Evolutionary conservation across 2,329 filamentous ascomycete genomes (phyloP).

Genomic region (Ophiostoma piceae): DNA sequence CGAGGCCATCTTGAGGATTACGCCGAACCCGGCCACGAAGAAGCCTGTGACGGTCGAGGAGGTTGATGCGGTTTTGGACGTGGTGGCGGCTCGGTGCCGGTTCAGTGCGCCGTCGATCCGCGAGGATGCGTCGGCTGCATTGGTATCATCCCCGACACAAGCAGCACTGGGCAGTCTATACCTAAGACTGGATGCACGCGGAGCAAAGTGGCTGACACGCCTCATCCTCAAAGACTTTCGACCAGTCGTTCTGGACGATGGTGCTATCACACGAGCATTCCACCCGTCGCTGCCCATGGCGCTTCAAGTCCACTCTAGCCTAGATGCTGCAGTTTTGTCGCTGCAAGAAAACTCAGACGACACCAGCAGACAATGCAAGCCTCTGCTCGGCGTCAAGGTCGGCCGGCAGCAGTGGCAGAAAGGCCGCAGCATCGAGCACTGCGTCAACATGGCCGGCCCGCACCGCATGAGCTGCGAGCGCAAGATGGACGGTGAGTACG

Average conservation of each 20-base stretch:
- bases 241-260: constrained; percentile 58
- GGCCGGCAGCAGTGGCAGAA: constrained; percentile 61
- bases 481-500: constrained; percentile 87
- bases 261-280: constrained; percentile 52
- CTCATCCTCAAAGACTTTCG: constrained; percentile 71
- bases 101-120: constrained; percentile 65
- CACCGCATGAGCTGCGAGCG: constrained; percentile 66
- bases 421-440: constrained; percentile 68
- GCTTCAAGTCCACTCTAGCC: constrained; percentile 64
- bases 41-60: constrained; percentile 60
- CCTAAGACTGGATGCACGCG: constrained; percentile 54
- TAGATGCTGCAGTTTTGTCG: constrained; percentile 47
- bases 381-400: constrained; percentile 57
- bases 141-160: constrained; percentile 20
- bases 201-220: constrained; percentile 83
- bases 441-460: constrained; percentile 54
- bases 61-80: constrained; percentile 61
- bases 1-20: constrained; percentile 56
- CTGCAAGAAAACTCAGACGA: not conserved
- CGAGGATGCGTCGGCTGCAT: not conserved
- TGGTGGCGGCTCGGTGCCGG: constrained; percentile 60
- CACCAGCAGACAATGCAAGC: constrained; percentile 32
- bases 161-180: constrained; percentile 53
- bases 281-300: constrained; percentile 67
- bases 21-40: constrained; percentile 35